Evolutionary conservation across 805 yeast genomes (phyloP), one percentile per base, ranked within the genome.

Genomic region (Candida tibetensis): DNA sequence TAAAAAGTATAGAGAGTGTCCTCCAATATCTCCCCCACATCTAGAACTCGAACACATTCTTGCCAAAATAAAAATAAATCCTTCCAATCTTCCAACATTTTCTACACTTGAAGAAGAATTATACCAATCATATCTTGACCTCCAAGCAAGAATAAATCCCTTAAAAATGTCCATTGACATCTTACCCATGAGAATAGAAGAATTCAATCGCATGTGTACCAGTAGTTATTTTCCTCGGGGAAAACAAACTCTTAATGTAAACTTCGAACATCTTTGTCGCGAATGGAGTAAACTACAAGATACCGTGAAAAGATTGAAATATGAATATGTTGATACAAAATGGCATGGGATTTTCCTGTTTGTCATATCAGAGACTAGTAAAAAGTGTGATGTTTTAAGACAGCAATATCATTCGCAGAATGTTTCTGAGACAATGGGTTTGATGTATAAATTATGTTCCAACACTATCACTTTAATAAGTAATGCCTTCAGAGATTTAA

Each of bases 301-400:
- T 8, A 76, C 74, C 35, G 44, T 77, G 10, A 52, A 53, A 2
- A 58, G 53, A 5, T 58, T 81, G 42, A 72, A 73, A 47, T 43
- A 40, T 3, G 77, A 74, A 29, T 46, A 74, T 19, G 65, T 82
- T 3, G 81, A 78, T 41, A 53, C 61, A 19, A 69, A 78, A 51
- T 82, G 87, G 86, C 59, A 65, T 44, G 70, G 70, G 17, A 62
- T 80, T 2, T 79, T 81, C 44, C 59, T 60, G 18, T 72, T 65
- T 41, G 52, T 81, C 36, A 62, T 76, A 30, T 53, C 61, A 2
- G 77, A 77, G 43, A 51, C 72, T 3, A 33, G 28, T 7, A 21
- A 7, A 16, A 48, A 46, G 33, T 57, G 62, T 34, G 37, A 29
- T 14, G 17, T 32, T 14, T 13, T 34, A 10, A 21, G 17, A 10